Base-by-base conservation (phyloP, 352 stramenopile species). In the Pythium oligandrum region DNA sequence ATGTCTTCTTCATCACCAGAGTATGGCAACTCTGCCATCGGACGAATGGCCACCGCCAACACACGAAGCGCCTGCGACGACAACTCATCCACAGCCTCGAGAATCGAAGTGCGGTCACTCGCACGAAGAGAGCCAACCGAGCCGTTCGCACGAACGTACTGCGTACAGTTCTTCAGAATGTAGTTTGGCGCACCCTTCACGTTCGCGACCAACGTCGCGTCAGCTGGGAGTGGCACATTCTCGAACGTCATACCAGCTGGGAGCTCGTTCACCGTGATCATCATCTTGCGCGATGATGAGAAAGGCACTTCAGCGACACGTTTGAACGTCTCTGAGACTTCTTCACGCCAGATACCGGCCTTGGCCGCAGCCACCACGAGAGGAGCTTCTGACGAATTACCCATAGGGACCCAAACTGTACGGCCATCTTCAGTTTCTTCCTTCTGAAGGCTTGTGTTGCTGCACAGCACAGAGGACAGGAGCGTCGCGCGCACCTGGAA, bases 271-370 rank as follows among this genome's bases (percentile, higher is more conserved):
- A 88, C 70, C 3, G 73, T 86, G 44, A 86, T 83, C 95, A 98
- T 98, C 67, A 91, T 85, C 69, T 98, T 98, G 40, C 87, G 72
- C 4, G 95, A 86, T 11, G 89, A 98, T 10, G 77, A 96, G 71
- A 98, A 98, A 0, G 93, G 88, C 31, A 98, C 78, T 64, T 98
- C 91, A 11, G 78, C 67, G 1, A 88, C 51, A 55, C 95, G 73
- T 32, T 82, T 84, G 72, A 72, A 85, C 52, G 39, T 69, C 48
- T 62, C 64, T 44, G 69, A 70, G 17, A 56, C 70, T 36, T 75
- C 44, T 1, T 87, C 73, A 7, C 71, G 68, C 70, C 70, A 80
- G 35, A 88, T 69, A 1, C 69, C 73, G 37, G 76, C 72, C 63
- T 88, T 88, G 1, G 74, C 77, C 4, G 83, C 80, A 26, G 77